Base-by-base conservation (phyloP, 2,329 filamentous ascomycete genomes). In the Thielaviopsis cerberus region DNA sequence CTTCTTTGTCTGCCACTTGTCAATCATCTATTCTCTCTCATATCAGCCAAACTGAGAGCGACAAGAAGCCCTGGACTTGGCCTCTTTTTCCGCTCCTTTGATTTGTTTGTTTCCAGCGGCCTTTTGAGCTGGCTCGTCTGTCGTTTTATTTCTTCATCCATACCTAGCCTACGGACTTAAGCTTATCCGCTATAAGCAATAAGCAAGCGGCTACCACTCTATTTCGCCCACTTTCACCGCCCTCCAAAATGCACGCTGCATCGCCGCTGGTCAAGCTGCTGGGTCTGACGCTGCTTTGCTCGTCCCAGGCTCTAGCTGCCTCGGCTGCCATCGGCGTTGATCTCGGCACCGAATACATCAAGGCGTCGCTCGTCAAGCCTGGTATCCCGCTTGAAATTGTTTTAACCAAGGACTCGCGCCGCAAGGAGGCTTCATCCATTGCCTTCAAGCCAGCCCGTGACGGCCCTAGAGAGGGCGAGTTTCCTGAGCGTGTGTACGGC, bases 361-460 rank as follows among this genome's bases (percentile, higher is more conserved):
- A 97, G 75, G 91, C 91, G 26, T 83, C 87, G 15, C 80, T 98
- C 50, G 91, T 98, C 62, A 97, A 97, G 73, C 92, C 92, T 1
- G 92, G 92, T 61, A 91, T 94, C 56, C 92, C 92, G 11, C 87
- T 98, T 68, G 92, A 98, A 64, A 97, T 98, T 63, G 91, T 98
- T 69, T 79, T 96, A 59, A 96, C 90, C 27, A 98, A 97, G 70
- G 92, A 98, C 73, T 96, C 92, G 27, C 87, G 94, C 70, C 85
- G 92, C 67, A 98, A 98, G 76, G 92, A 98, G 70, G 80, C 80
- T 24, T 88, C 90, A 1, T 90, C 89, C 50, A 82, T 98, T 64
- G 86, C 88, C 51, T 97, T 98, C 74, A 97, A 98, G 73, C 88
- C 90, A 41, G 77, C 81, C n/a, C 79, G 79, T 64, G 74, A 78